These are phyloP conservation scores for Rhynchosporium graminicola DNA, from an alignment of 2,329 filamentous ascomycete species.

Conservation along the genomic window DNA sequence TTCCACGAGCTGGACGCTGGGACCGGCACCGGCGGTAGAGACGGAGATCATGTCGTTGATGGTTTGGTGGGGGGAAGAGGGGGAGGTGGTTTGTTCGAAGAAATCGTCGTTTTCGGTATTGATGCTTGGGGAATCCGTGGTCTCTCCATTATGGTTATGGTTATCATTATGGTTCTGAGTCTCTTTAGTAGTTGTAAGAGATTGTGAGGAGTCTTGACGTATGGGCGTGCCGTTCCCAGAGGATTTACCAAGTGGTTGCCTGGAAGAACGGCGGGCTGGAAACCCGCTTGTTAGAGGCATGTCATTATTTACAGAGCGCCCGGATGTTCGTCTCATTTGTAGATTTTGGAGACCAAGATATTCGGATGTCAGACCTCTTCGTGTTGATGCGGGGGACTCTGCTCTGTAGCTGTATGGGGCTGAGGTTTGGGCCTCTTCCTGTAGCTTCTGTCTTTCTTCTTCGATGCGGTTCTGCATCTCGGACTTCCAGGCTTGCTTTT, in stretches of 20 bases:
- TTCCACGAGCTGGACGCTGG: conserved; percentile 92
- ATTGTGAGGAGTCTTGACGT: conserved; percentile 38
- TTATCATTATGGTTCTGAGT: conserved; percentile 15
- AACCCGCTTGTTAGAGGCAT: conserved; percentile 28
- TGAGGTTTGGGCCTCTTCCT: conserved; percentile 45
- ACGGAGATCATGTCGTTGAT: conserved; percentile 85
- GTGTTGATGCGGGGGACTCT: conserved; percentile 38
- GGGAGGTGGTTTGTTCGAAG: conserved; percentile 56
- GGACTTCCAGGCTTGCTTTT: conserved; percentile 59
- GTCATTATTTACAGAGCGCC: conserved; percentile 38
- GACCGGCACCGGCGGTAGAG: conserved; percentile 86
- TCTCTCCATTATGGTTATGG: conserved; percentile 25
- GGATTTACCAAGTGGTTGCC: conserved; percentile 30
- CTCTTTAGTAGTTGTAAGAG: conserved; percentile 15
- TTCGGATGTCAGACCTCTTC: conserved; percentile 39
- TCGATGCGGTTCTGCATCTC: conserved; percentile 61
- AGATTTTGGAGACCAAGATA: conserved; percentile 43
- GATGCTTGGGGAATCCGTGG: conserved; percentile 32
- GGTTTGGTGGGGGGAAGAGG: conserved; percentile 65
- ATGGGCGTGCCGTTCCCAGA: conserved; percentile 38
- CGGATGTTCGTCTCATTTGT: conserved; percentile 36
- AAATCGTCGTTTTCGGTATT: conserved; percentile 45
- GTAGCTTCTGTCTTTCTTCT: conserved; percentile 64
- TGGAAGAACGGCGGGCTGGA: conserved; percentile 34
- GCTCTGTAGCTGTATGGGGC: conserved; percentile 38